phyloP scores from a whole-genome alignment of 2,329 filamentous ascomycete species.

The Falciphora oryzae region DNA sequence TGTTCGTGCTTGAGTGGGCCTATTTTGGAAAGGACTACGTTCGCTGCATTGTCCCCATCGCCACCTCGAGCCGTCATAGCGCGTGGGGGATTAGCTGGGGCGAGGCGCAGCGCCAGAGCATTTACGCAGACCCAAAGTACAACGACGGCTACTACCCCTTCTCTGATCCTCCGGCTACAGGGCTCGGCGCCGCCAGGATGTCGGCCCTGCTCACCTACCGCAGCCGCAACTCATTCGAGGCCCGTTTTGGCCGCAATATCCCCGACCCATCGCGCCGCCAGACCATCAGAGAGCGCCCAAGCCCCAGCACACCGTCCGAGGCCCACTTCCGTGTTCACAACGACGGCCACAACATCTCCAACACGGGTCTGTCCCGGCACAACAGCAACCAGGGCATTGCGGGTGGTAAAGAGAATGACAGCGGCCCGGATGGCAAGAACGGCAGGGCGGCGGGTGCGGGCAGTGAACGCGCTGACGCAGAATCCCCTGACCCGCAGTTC shows the following conservation, averaged over 20 bases:
- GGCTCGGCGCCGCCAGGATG: constrained; percentile 93
- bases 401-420: neutral
- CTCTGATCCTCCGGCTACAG: constrained; percentile 77
- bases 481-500: constrained; percentile 18
- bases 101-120: constrained; percentile 83
- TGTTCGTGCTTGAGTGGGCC: constrained; percentile 87
- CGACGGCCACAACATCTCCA: constrained; percentile 65
- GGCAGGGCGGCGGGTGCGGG: neutral
- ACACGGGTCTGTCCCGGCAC: constrained; percentile 42
- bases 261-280: constrained; percentile 80
- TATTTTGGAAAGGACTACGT: constrained; percentile 88
- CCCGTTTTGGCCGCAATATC: constrained; percentile 87
- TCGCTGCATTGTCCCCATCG: constrained; percentile 73
- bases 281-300: constrained; percentile 66
- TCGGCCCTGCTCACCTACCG: constrained; percentile 92
- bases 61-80: constrained; percentile 77
- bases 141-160: constrained; percentile 94
- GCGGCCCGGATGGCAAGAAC: neutral
- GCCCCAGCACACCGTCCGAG: constrained; percentile 51
- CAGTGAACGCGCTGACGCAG: constrained; percentile 13
- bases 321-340: constrained; percentile 79
- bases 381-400: constrained; percentile 29
- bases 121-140: constrained; percentile 98
- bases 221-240: constrained; percentile 94
- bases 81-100: constrained; percentile 92